A percentile compares a stretch with the other conserved stretches of the same genome.
These are phyloP conservation scores for Puccinia coronata DNA, from an alignment of 1,284 basidiomycete genomes.

Conservation along the genomic window DNA sequence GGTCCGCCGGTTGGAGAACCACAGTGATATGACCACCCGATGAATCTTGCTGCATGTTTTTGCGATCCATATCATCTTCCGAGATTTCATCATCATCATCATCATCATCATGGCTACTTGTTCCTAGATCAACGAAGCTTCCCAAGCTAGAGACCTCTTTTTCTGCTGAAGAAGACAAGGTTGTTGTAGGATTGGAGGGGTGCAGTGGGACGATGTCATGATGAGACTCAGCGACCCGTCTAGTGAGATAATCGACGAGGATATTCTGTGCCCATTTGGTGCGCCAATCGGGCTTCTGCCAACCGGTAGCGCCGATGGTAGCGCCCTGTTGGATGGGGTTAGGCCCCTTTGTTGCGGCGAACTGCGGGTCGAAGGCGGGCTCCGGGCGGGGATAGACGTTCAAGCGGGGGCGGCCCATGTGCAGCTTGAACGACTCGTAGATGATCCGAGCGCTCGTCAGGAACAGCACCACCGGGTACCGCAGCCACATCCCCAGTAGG, in stretches of 20 bases:
- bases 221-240: constrained; percentile 5
- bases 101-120: constrained; percentile 54
- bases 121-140: constrained; percentile 63
- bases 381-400: constrained; percentile 70
- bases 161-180: too few species aligned
- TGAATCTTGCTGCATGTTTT: too few species aligned
- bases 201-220: too few species aligned
- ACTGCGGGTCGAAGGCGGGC: constrained; percentile 58
- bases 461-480: constrained; percentile 66
- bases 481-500: constrained; percentile 62
- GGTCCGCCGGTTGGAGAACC: constrained; percentile 61
- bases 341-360: constrained; percentile 34
- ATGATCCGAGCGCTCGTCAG: constrained; percentile 69
- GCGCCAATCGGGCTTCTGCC: constrained; percentile 20
- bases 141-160: constrained; percentile 55
- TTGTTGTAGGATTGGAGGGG: not conserved
- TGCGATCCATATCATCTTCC: constrained; percentile 57
- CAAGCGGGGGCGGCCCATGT: constrained; percentile 66
- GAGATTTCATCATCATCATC: constrained; percentile 58
- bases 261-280: not conserved
- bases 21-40: constrained; percentile 58
- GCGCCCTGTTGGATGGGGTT: constrained; percentile 19
- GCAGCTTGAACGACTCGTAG: constrained; percentile 69
- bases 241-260: constrained; percentile 17
- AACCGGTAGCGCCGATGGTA: not conserved